Base-by-base conservation (phyloP, 164 flowering plant genomes). In the Saururus chinensis region DNA sequence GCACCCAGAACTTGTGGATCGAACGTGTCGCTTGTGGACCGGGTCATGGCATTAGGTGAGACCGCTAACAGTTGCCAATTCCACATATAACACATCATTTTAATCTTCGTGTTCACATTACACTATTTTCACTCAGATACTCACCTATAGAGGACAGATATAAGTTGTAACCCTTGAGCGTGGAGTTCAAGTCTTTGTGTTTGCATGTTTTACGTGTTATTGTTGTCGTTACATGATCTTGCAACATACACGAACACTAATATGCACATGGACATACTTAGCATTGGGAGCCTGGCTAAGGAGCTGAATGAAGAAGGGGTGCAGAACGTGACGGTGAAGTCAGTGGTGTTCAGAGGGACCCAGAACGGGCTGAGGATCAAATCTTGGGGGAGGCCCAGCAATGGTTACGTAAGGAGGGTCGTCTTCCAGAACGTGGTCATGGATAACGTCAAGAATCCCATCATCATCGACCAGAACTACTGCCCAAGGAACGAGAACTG, bases 231-330 rank as follows among this genome's bases (percentile, higher is more conserved):
- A 22, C 45, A 53, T 20, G 12, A 11, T 26, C 14, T 30, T 26
- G 9, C 45, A 37, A 19, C 41, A 10, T 40, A 14, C 17, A 14
- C 49, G 9, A 41, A 49, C 11, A 49, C 25, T 40, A n/a, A 37
- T 10, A 40, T 19, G 11, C 16, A 12, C 0, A 12, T 61, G 60
- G 60, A 10, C 12, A 11, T 9, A 56, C 49, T 64, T 81, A 86
- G 96, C 72, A 83, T 84, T 51, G 95, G 97, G 14, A 89, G 97
- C 64, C 76, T 89, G 0, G 97, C 78, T 0, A 78, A 78, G 72
- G 70, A 68, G 0, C 0, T 22, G 13, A 35, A 79, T 0, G 97
- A 89, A 63, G 64, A 62, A 20, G 95, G 95, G 0, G 97, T 89
- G 10, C 69, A 77, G 49, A 83, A 83, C 55, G 84, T 89, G 70